These are phyloP conservation scores for Berberis thunbergii DNA, from an alignment of 164 flowering plant species.

Conservation along the genomic window DNA sequence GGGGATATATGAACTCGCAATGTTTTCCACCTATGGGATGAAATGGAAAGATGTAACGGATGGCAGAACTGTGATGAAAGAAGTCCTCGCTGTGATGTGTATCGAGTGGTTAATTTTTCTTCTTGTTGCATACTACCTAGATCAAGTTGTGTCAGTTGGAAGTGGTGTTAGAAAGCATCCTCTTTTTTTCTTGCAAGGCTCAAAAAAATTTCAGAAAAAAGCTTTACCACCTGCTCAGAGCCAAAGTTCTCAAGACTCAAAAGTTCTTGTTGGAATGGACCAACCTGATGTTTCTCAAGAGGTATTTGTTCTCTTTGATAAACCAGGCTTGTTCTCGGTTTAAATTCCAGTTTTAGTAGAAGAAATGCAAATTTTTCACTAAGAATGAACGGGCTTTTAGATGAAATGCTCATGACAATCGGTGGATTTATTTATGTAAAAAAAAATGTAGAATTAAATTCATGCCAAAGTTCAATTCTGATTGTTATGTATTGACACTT, in stretches of 20 bases:
- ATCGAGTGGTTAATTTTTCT: slow-evolving; percentile 46
- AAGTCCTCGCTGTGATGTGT: slow-evolving; percentile 44
- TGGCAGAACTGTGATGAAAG: slow-evolving; percentile 51
- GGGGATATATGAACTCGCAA: slow-evolving; percentile 65
- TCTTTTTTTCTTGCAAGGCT: slow-evolving; percentile 30
- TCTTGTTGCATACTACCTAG: slow-evolving; percentile 45
- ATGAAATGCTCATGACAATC: too few relatives aligned
- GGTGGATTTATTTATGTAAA: slow-evolving; percentile 5
- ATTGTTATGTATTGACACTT: too few relatives aligned
- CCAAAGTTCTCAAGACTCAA: slow-evolving; percentile 34
- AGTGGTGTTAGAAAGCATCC: slow-evolving; percentile 33
- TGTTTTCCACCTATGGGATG: slow-evolving; percentile 58
- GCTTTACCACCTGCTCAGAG: slow-evolving; percentile 22
- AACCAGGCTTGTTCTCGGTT: too few relatives aligned
- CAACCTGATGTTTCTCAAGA: slow-evolving; percentile 63
- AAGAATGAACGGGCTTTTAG: too few relatives aligned
- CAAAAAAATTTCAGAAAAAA: slow-evolving; percentile 26
- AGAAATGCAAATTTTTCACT: too few relatives aligned
- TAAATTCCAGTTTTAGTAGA: too few relatives aligned
- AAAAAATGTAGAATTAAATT: slow-evolving; percentile 14
- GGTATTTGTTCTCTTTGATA: too few relatives aligned
- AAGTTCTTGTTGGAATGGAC: slow-evolving; percentile 31
- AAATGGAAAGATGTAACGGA: slow-evolving; percentile 52
- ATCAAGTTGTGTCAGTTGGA: slow-evolving; percentile 51
- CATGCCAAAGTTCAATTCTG: slow-evolving; percentile 9